These are phyloP conservation scores for Suillus ampliporus DNA, from an alignment of 768 basidiomycete species.

Conservation along the genomic window DNA sequence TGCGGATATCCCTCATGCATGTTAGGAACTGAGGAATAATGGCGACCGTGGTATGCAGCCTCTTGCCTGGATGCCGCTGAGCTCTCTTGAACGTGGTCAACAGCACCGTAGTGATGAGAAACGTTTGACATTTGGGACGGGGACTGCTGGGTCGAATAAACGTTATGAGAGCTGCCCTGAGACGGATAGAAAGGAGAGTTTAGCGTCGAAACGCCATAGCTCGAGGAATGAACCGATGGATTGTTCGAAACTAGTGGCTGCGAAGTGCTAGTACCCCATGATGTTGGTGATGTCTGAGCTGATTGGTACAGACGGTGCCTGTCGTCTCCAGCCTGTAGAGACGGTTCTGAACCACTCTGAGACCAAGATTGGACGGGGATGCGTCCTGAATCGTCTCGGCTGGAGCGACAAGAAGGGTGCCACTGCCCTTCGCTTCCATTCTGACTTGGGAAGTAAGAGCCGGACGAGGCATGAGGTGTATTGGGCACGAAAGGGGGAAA, in stretches of 20 bases:
- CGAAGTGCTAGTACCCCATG: conserved; percentile 28
- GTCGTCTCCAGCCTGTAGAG: conserved; percentile 23
- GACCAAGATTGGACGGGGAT: conserved; percentile 31
- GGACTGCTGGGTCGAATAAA: conserved; percentile 38
- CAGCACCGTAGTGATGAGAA: conserved; percentile 35
- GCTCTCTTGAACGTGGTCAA: conserved; percentile 26
- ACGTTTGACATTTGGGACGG: conserved; percentile 35
- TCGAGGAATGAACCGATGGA: conserved; percentile 27
- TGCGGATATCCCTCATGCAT: conserved; percentile 33
- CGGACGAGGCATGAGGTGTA: conserved; percentile 29
- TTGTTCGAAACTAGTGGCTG: conserved; percentile 29
- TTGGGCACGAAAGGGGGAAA: conserved; percentile 32
- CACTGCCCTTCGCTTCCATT: conserved; percentile 28
- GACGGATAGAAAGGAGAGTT: conserved; percentile 62
- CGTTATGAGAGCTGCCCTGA: conserved; percentile 38
- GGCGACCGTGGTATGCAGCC: conserved; percentile 24
- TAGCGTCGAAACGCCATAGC: conserved; percentile 55
- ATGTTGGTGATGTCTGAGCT: conserved; percentile 27
- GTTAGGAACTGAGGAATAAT: conserved; percentile 35
- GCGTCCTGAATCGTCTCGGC: conserved; percentile 29
- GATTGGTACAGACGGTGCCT: conserved; percentile 37
- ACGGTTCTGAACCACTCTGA: conserved; percentile 28
- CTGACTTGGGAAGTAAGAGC: conserved; percentile 31
- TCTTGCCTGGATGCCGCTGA: conserved; percentile 29
- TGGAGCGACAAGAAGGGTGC: conserved; percentile 1